Conservation (phyloP, 2,329 filamentous ascomycete species). For the Paracoccidioides brasiliensis region DNA sequence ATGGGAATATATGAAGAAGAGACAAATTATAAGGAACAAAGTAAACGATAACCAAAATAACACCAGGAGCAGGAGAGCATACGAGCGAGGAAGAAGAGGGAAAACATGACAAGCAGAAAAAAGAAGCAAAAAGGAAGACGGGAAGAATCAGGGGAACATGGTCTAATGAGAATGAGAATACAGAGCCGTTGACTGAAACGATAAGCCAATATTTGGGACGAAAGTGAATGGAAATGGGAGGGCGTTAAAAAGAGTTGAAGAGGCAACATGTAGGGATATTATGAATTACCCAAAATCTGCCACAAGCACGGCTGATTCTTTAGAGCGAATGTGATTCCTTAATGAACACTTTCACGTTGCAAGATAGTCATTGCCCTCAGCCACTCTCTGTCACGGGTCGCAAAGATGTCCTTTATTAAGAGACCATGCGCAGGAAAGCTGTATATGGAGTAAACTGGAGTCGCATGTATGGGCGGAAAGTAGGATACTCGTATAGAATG, state of each 20-base stretch:
- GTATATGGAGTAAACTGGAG: neutral
- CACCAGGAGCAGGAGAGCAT: conserved; percentile 16
- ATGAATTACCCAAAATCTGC: conserved; percentile 1
- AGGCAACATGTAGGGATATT: neutral
- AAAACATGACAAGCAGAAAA: conserved; percentile 15
- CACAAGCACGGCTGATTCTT: neutral
- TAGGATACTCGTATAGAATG: neutral
- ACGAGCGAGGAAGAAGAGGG: conserved; percentile 22
- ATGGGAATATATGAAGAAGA: conserved; percentile 1
- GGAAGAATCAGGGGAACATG: conserved; percentile 4
- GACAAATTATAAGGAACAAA: conserved; percentile 12
- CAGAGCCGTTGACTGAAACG: neutral
- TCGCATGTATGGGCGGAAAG: neutral
- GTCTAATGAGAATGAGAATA: conserved; percentile 6
- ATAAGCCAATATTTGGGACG: neutral
- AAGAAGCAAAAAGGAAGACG: conserved; percentile 13
- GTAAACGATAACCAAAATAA: conserved; percentile 18
- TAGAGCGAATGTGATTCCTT: no score
- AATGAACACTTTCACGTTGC: no score
- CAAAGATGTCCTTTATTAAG: neutral
- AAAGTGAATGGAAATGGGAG: neutral
- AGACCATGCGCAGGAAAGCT: neutral
- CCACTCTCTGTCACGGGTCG: neutral
- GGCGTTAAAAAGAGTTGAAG: neutral
- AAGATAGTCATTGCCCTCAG: neutral